Base-by-base conservation (phyloP, 2,329 filamentous ascomycete genomes). In the Balansia obtecta region DNA sequence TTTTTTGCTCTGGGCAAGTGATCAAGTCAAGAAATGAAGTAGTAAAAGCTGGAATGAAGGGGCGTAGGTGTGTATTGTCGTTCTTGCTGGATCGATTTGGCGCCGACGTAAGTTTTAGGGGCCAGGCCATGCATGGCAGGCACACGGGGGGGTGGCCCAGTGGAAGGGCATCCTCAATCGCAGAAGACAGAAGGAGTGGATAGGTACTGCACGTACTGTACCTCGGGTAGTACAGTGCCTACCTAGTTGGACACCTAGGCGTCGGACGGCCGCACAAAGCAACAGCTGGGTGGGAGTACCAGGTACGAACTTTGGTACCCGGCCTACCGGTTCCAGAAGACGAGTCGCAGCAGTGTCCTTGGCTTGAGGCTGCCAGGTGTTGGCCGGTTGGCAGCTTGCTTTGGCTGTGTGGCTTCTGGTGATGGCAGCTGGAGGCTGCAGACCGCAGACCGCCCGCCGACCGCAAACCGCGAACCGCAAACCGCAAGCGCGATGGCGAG, bases 61-160 rank as follows among this genome's bases (percentile, higher is more conserved):
- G 27, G 50, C 33, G 12, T 15, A 46, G 45, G 32, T 30, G 12
- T 50, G 16, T n/a, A n/a, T 50, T 50, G 51, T 20, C 46, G 38
- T 45, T 45, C 43, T 39, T 40, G 43, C 47, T 49, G 44, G 22
- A 52, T 52, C 48, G 48, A 33, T 40, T 52, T 44, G 48, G 39
- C 34, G 45, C 44, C 48, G 48, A 46, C 47, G 41, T 37, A 46
- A 43, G 43, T 46, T 50, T 50, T 46, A 52, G 50, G 47, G 42
- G 50, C 50, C 50, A 48, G 46, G 46, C 50, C 50, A 48, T 51
- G 45, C 33, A 46, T 38, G 46, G 34, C 34, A 37, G 37, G 37
- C 40, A 38, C 37, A 51, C 48, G 45, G 52, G 50, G 52, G 39
- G 38, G 33, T 42, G 41, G 18, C 33, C 30, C 46, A 44, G 44